Evolutionary conservation across 176 grass and related monocot genomes (phyloP), one percentile per base, ranked within the genome.

Genomic region (Aechmea fasciata): DNA sequence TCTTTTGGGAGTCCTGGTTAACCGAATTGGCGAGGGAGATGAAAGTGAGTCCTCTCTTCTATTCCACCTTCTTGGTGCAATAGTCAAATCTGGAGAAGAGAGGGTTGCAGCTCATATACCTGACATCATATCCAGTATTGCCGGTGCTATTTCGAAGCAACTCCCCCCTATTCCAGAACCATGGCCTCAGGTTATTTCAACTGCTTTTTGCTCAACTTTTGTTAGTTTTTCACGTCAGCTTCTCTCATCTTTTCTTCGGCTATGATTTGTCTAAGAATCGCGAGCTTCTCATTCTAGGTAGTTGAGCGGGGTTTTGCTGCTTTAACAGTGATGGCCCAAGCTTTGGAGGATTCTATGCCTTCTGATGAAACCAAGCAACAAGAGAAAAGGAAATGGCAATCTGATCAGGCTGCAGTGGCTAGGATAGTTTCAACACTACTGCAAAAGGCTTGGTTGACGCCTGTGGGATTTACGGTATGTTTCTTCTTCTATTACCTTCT

Each of bases 41-140:
- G 84, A 85, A 73, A 91, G 83, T 14, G 78, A 91, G 57, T 91
- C 88, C 47, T 79, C 80, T 79, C 74, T 96, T 83, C 69, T 91
- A 67, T 96, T 91, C 85, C 83, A 91, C 78, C 84, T 96, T 87
- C 75, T 96, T 47, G 82, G 87, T 61, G 83, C 87, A 47, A 73
- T 91, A 82, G 72, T 96, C 55, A 88, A 91, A 78, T 68, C 80
- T 64, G 87, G 80, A 13, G 82, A 88, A 86, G 68, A 85, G 70
- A 79, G 88, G 47, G 69, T 86, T 81, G 15, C 76, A 33, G 25
- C 70, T 71, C 77, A 84, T 71, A 80, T 88, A 72, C 91, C 91
- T 79, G 80, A 75, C 75, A 81, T 88, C 63, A 65, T 86, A n/a
- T 81, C 83, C 49, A 86, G 77, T 55, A 84, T 91, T 74, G 80